These are phyloP conservation scores for Cladosporium oxysporum DNA, from an alignment of 2,329 filamentous ascomycete species.

Conservation along the genomic window DNA sequence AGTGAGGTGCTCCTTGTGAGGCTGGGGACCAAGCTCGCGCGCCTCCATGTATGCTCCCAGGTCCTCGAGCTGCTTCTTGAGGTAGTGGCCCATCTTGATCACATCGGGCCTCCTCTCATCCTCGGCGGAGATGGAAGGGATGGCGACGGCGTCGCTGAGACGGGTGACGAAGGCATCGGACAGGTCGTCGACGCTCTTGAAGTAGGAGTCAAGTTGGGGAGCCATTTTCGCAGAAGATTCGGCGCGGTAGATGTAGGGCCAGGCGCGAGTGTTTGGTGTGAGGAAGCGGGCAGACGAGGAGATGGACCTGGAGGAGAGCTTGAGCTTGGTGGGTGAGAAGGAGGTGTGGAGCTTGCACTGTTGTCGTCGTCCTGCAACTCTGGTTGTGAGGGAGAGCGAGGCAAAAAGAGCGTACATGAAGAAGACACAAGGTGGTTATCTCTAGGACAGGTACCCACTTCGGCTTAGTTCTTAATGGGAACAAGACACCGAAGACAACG, in stretches of 20 bases:
- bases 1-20: slow-evolving; percentile 83
- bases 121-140: slow-evolving; percentile 92
- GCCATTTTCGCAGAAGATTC: slow-evolving; percentile 63
- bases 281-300: neutral
- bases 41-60: slow-evolving; percentile 88
- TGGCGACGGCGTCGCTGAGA: slow-evolving; percentile 87
- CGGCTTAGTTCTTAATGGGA: slow-evolving; percentile 1
- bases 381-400: neutral
- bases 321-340: neutral
- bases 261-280: slow-evolving; percentile 28
- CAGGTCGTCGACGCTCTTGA: slow-evolving; percentile 84
- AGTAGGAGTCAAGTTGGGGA: slow-evolving; percentile 86
- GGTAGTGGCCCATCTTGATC: slow-evolving; percentile 91
- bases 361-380: slow-evolving; percentile 10
- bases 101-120: slow-evolving; percentile 88
- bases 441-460: neutral
- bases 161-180: slow-evolving; percentile 84
- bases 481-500: neutral
- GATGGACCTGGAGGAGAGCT: neutral
- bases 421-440: slow-evolving; percentile 14
- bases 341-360: neutral
- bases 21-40: slow-evolving; percentile 86
- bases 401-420: slow-evolving; percentile 4
- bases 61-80: slow-evolving; percentile 76
- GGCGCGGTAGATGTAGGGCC: slow-evolving; percentile 50